Base-by-base conservation (phyloP, 805 yeast species). In the Metschnikowia borealis region DNA sequence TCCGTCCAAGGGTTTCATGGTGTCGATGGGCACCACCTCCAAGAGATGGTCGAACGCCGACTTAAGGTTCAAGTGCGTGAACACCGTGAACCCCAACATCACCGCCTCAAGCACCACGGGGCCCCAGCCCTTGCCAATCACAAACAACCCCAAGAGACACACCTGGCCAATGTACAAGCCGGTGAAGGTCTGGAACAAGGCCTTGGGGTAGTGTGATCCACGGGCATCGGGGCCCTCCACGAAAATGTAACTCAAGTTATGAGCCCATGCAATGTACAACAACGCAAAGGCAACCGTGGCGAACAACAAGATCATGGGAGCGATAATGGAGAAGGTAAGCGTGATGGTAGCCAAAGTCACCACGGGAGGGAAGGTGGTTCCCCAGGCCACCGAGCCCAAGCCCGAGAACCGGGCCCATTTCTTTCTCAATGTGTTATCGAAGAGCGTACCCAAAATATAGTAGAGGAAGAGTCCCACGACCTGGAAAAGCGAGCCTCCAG, bases 121-220 rank as follows among this genome's bases (percentile, higher is more conserved):
- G 41, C 97, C 98, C 97, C 97, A 92, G 38, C 95, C 86, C 74
- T 89, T 89, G 54, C 95, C 90, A 49, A 92, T 95, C 15, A 82
- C 87, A 64, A 89, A 91, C 49, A 94, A 68, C 49, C 97, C 97
- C 48, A 94, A 65, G 55, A 94, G 60, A 73, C 96, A 89, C 20
- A 90, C 69, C 68, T 92, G 91, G 37, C 96, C 96, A 41, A 92
- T 66, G 66, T 92, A 92, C 40, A 94, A 67, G 51, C 99, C 99
- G 36, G 84, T 84, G 64, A 92, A 78, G 0, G 95, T 85, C 70
- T 92, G 97, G 73, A 83, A 87, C 47, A 92, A 67, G 2, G 97
- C 97, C 54, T 89, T 81, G 54, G 96, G 94, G 65, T 90, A 94
- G 71, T 85, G 84, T 45, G 77, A 70, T 47, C 99, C 99, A 62